Evolutionary conservation across 2,329 filamentous ascomycete species (phyloP), one percentile per base, ranked within the genome.

Genomic region (Trichoderma brevicompactum): DNA sequence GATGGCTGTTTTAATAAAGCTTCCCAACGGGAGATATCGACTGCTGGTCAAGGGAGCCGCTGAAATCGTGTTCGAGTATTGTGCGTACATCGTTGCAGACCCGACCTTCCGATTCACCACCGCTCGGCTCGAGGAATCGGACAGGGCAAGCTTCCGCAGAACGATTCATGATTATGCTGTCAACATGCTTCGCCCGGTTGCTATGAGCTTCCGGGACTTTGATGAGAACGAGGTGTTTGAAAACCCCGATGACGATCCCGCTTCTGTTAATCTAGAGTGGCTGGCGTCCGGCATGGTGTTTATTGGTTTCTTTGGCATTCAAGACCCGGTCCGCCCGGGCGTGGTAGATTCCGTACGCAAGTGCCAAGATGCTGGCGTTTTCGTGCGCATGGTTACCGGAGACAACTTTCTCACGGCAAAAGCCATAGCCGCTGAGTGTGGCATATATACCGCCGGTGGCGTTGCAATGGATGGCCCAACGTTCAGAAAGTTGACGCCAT

Each of bases 101-200:
- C 79, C 87, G 0, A 79, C 71, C 0, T 74, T 71, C 5, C 72
- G 72, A 7, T 65, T 76, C 1, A 70, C 71, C 0, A 70, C 72
- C 5, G 70, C 67, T 2, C 69, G 73, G 2, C 68, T 79, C 2
- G 72, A 72, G 1, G 73, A 76, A n/a, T 70, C 74, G 1, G 72
- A 74, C n/a, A 72, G 75, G 4, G 68, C 69, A 19, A 73, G 72
- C 46, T 71, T 79, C 17, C 70, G 73, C n/a, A 70, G 69, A 15
- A 76, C 74, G 0, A 79, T 79, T 8, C 70, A 75, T 9, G 72
- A 73, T 12, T 92, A 92, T 71, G 90, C 90, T 1, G 84, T 83
- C 7, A 84, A 87, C 8, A 90, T 89, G 65, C 83, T 94, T 12
- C 87, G 91, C 54, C 92, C 90, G 0, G 92, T 94, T 62, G 90